A percentile compares a stretch with the other conserved stretches of the same genome.
These are phyloP conservation scores for Pseudoscleropodium purum DNA, from an alignment of 225 moss, liverwort and hornwort species.

Conservation along the genomic window DNA sequence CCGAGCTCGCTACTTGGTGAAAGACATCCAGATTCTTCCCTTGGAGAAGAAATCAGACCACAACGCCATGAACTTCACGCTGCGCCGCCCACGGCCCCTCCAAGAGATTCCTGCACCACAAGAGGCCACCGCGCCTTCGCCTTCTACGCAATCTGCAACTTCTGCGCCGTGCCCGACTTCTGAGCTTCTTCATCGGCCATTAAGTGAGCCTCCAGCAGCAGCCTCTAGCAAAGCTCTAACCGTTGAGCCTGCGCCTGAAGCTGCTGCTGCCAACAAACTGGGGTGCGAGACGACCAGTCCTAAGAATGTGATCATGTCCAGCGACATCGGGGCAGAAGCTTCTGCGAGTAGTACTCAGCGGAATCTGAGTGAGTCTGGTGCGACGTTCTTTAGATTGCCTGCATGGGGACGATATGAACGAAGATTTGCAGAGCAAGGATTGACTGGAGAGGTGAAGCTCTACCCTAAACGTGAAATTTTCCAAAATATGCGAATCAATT, in stretches of 20 bases:
- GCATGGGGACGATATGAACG: background rate
- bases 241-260: background rate
- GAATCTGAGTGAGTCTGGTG: background rate
- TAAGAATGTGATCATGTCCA: constrained; percentile 3
- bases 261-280: background rate
- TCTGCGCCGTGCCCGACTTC: background rate
- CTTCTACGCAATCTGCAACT: background rate
- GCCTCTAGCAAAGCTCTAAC: background rate
- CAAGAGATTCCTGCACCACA: background rate
- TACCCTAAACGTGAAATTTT: too few relatives aligned
- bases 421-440: background rate
- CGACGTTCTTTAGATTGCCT: background rate
- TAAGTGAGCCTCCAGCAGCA: background rate
- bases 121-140: background rate
- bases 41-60: constrained; percentile 45
- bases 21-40: constrained; percentile 37
- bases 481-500: background rate
- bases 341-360: background rate
- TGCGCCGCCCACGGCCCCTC: constrained; percentile 17
- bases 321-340: background rate
- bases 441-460: constrained; percentile 4
- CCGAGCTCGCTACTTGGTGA: constrained; percentile 31
- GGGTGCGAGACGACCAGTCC: background rate
- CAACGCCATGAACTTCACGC: constrained; percentile 36
- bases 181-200: background rate